A percentile compares a stretch with the other conserved stretches of the same genome.
These are phyloP conservation scores for Xylariaceae sp. DNA, from an alignment of 2,329 filamentous ascomycete species.

Conservation along the genomic window DNA sequence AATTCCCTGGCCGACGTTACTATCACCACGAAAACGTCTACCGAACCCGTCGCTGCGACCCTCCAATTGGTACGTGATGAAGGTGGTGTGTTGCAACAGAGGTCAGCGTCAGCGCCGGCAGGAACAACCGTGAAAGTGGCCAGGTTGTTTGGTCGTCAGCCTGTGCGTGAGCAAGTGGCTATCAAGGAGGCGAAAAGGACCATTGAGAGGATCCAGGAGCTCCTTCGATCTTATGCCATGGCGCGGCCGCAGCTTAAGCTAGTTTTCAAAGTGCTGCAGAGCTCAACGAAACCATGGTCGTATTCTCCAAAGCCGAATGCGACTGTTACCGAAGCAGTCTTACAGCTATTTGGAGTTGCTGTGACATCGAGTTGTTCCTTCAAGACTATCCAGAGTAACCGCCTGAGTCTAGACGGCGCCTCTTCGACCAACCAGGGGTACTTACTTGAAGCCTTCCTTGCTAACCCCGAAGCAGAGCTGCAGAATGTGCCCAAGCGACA, in stretches of 20 bases:
- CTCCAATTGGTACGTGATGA: slow-evolving; percentile 39
- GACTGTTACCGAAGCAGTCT: slow-evolving; percentile 51
- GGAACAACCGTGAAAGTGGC: slow-evolving; percentile 63
- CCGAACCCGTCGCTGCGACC: slow-evolving; percentile 52
- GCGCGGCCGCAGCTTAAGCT: slow-evolving; percentile 60
- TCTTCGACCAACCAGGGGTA: slow-evolving; percentile 32
- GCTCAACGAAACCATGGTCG: slow-evolving; percentile 50
- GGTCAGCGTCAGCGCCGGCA: slow-evolving; percentile 48
- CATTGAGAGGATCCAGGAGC: slow-evolving; percentile 51
- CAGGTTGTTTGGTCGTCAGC: slow-evolving; percentile 54
- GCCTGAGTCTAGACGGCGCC: slow-evolving; percentile 4
- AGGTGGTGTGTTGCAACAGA: slow-evolving; percentile 39
- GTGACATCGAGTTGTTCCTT: slow-evolving; percentile 51
- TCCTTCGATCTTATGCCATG: slow-evolving; percentile 61
- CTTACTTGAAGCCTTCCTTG: slow-evolving; percentile 53
- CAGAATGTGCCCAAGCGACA: slow-evolving; percentile 44
- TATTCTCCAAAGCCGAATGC: slow-evolving; percentile 53
- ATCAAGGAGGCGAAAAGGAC: slow-evolving; percentile 54
- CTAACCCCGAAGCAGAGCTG: slow-evolving; percentile 43
- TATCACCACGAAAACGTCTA: slow-evolving; percentile 58
- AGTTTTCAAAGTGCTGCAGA: slow-evolving; percentile 53
- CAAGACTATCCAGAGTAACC: slow-evolving; percentile 19
- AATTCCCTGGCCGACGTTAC: slow-evolving; percentile 55
- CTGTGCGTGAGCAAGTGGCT: slow-evolving; percentile 57
- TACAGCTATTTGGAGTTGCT: slow-evolving; percentile 57